Evolutionary conservation across 176 grass and related monocot genomes (phyloP).

Genomic region (Ananas comosus): DNA sequence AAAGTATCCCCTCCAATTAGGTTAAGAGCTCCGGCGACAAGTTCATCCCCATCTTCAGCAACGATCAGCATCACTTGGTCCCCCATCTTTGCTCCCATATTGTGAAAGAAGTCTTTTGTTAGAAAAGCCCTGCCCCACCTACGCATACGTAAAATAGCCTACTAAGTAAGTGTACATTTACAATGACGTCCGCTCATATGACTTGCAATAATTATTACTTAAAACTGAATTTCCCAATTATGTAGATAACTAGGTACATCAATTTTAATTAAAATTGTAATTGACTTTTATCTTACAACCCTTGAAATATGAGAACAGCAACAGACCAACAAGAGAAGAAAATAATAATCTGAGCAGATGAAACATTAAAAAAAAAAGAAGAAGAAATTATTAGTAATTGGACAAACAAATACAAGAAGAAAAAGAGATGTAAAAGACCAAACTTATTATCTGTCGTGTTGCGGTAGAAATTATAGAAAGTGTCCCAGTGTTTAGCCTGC

Average conservation of each 20-base stretch:
- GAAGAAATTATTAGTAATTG: background rate
- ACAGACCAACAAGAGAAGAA: background rate
- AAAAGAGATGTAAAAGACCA: constrained; percentile 29
- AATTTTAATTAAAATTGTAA: no score
- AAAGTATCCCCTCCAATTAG: constrained; percentile 85
- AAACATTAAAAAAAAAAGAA: background rate
- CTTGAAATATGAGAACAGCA: no score
- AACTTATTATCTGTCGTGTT: constrained; percentile 99
- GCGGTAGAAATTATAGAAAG: constrained; percentile 81
- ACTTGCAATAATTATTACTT: background rate
- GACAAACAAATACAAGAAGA: constrained; percentile 12
- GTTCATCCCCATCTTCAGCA: constrained; percentile 57
- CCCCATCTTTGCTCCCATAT: constrained; percentile 72
- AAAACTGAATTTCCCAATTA: no score
- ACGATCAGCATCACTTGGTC: constrained; percentile 76
- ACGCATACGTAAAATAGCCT: constrained; percentile 11
- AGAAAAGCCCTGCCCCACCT: constrained; percentile 92
- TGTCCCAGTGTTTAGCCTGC: constrained; percentile 79
- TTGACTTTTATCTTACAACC: no score
- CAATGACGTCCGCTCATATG: background rate
- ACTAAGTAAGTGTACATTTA: background rate
- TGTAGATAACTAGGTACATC: no score
- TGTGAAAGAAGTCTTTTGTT: constrained; percentile 83
- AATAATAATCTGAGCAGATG: background rate
- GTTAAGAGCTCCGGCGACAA: constrained; percentile 87